Conservation (phyloP, 306 rosid genomes). For the Glycine latifolia region DNA sequence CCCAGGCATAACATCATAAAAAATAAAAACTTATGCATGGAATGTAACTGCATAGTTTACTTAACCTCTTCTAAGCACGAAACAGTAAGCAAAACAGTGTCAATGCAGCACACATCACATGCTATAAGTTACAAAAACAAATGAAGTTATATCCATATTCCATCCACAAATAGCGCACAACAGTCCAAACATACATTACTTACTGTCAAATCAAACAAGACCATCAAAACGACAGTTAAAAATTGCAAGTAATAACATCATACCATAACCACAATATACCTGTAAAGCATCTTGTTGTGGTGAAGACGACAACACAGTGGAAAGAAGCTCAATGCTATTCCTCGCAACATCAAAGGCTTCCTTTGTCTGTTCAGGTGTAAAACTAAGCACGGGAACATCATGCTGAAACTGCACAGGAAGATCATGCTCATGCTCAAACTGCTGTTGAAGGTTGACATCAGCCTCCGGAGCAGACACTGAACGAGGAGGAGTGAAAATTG, state of each 20-base stretch:
- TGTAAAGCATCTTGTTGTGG: slow-evolving; percentile 84
- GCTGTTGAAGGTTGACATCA: slow-evolving; percentile 56
- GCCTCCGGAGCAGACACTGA: slow-evolving; percentile 66
- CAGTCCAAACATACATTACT: too few species aligned
- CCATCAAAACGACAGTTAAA: neutral
- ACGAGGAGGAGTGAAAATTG: slow-evolving; percentile 89
- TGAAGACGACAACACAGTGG: slow-evolving; percentile 87
- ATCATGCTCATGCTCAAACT: slow-evolving; percentile 55
- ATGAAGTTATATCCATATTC: neutral
- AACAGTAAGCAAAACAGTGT: neutral
- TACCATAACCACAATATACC: slow-evolving; percentile 56
- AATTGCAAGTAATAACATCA: slow-evolving; percentile 4
- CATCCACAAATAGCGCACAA: neutral
- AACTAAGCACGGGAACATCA: slow-evolving; percentile 66
- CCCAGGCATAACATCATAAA: too few species aligned
- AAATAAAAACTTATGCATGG: too few species aligned
- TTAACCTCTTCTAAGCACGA: slow-evolving; percentile 4
- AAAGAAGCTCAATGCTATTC: slow-evolving; percentile 92
- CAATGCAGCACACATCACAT: neutral
- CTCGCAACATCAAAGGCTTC: slow-evolving; percentile 97
- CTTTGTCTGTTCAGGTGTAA: slow-evolving; percentile 81
- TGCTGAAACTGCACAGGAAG: too few species aligned
- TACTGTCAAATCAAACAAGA: neutral
- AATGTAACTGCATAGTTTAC: too few species aligned
- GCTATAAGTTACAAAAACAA: slow-evolving; percentile 19